Conservation (phyloP, 257 asterid species). For the Solanum tarijense region DNA sequence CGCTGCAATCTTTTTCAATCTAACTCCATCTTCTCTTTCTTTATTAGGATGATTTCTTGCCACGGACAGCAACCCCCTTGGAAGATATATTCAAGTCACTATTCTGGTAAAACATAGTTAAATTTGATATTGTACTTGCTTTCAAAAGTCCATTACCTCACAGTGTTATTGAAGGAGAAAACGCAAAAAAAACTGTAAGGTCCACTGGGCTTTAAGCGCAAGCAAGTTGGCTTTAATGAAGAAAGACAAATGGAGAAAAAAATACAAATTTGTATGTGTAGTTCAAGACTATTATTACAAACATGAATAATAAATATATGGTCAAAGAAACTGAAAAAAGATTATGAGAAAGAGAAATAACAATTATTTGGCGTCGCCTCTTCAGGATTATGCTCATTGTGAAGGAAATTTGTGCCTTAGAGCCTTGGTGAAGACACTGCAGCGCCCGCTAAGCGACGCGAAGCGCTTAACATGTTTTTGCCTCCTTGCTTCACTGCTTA, state of each 20-base stretch:
- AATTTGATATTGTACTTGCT: neutral
- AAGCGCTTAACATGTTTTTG: neutral
- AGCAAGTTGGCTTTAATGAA: neutral
- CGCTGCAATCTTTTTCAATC: neutral
- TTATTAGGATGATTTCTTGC: slow-evolving; percentile 83
- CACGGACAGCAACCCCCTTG: slow-evolving; percentile 88
- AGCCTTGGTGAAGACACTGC: neutral
- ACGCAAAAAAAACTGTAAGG: neutral
- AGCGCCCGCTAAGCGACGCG: neutral
- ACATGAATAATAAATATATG: neutral
- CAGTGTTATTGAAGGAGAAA: neutral
- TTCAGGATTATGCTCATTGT: neutral
- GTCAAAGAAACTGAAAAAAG: neutral
- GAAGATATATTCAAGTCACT: slow-evolving; percentile 89
- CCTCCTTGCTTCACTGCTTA: neutral
- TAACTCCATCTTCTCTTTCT: slow-evolving; percentile 6
- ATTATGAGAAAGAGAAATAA: neutral
- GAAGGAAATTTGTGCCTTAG: neutral
- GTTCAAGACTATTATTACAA: neutral
- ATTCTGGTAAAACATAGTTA: slow-evolving; percentile 46
- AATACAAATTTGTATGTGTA: neutral
- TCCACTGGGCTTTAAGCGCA: neutral
- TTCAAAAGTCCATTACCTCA: neutral
- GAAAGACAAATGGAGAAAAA: neutral
- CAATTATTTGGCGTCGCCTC: neutral